Base-by-base conservation (phyloP, 2,329 filamentous ascomycete genomes). In the Trichoderma sp. region DNA sequence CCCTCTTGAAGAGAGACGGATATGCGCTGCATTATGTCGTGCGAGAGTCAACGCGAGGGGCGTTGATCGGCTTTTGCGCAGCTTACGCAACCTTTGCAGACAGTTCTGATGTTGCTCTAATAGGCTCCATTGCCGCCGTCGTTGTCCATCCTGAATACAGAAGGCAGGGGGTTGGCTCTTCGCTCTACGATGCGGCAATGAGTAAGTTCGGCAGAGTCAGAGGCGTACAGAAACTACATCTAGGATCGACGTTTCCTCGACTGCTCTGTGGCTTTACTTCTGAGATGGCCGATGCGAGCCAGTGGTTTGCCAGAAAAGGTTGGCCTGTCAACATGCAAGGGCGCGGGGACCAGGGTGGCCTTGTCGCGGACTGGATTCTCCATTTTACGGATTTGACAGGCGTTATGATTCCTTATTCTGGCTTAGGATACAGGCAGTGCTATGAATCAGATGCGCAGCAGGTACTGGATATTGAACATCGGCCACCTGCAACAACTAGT, bases 1-100 rank as follows among this genome's bases (percentile, higher is more conserved):
- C 81, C 2, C 77, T 90, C 1, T 81, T 90, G 4, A 81, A 84
- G 71, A 84, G 87, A 56, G 84, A 86, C 70, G 88, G 87, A 51
- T 90, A 88, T 73, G 83, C 84, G 9, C 86, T 86, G 81, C 87
- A 90, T 78, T 88, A 87, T 73, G 80, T 88, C 34, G 86, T 89
- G 32, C 84, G 84, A 63, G 83, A 86, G n/a, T 82, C 85, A 2
- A 78, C 77, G 12, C 78, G 78, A 8, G 71, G 71, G 11, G 81
- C 82, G 43, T 75, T 87, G 28, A 76, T 90, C 47, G 88, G 88
- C 0, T 90, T 90, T 73, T 90, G 88, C 75, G 87, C 88, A 11
- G 89, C 88, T 9, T 90, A 87, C 76, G 86, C 87, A 34, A 88
- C 86, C 4, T 89, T 87, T 77, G 83, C 85, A 60, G 86, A 88